Conservation (phyloP, 129 eudicot species). For the Lonicera japonica region DNA sequence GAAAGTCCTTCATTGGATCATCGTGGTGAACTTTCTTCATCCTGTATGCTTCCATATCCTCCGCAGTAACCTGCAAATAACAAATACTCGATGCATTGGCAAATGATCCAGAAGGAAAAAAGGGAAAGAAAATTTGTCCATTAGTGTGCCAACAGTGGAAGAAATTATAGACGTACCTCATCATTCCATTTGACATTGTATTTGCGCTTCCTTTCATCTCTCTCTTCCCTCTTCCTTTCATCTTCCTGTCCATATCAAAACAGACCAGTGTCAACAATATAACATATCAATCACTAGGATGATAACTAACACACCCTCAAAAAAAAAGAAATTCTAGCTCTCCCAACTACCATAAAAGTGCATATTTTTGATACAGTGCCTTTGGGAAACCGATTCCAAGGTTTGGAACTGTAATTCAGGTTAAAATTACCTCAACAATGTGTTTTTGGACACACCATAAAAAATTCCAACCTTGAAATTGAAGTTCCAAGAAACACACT, state of each 20-base stretch:
- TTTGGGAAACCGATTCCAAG: too few species aligned
- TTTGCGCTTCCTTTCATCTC: conserved; percentile 65
- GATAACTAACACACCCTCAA: too few species aligned
- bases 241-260: conserved; percentile 42
- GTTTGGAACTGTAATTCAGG: too few species aligned
- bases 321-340: too few species aligned
- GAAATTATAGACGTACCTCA: conserved; percentile 33
- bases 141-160: neutral
- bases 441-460: too few species aligned
- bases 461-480: too few species aligned
- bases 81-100: neutral
- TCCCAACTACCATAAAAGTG: too few species aligned
- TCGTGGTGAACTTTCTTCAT: conserved; percentile 72
- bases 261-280: neutral
- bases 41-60: conserved; percentile 81
- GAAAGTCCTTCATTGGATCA: conserved; percentile 75
- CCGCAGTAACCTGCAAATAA: conserved; percentile 44
- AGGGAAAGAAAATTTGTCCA: neutral
- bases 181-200: conserved; percentile 71
- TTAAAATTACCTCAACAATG: too few species aligned
- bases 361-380: too few species aligned
- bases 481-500: too few species aligned
- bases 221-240: conserved; percentile 64
- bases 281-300: neutral
- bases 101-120: neutral